Base-by-base conservation (phyloP, 2,329 filamentous ascomycete species). In the Cadophora luteo-olivacea region DNA sequence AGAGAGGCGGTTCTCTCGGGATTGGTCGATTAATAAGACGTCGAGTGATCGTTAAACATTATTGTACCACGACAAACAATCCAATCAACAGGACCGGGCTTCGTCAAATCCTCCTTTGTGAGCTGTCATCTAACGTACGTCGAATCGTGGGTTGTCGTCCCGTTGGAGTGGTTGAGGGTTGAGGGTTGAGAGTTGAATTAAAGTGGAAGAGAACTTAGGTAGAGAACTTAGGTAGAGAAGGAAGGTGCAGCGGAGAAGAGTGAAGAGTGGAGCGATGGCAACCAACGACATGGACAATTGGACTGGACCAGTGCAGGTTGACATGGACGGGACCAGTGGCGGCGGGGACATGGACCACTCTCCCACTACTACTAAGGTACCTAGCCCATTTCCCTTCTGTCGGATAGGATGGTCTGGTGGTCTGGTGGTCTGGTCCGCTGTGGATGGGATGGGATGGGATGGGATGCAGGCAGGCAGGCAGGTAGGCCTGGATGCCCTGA, bases 231-330 rank as follows among this genome's bases (percentile, higher is more conserved):
- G n/a, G n/a, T n/a, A n/a, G n/a, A n/a, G 45, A 49, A 8, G 45
- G 45, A 49, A 49, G 45, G 19, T 22, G 45, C 45, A 49, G 22
- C 5, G 24, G 6, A 25, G 22, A 29, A 41, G 36, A 45, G 22
- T 41, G 38, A 19, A 61, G 57, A 19, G 57, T 61, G 57, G 57
- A 61, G 57, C 54, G 45, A 57, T 36, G 54, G 54, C 54, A 22
- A 57, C 32, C 54, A 22, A 57, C 32, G 29, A 22, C 22, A 32
- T 22, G 29, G 25, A 33, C 52, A 6, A 24, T 33, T 25, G 25
- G 52, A n/a, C 19, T 2, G 25, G 29, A 16, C 16, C 12, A 24
- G 14, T 55, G 52, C n/a, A 12, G 1, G 7, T 9, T 55, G 24
- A 24, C 6, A 14, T 25, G 25, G 52, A n/a, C 19, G 11, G 25